Conservation (phyloP, 2,329 filamentous ascomycete species). For the Apiospora koreana region DNA sequence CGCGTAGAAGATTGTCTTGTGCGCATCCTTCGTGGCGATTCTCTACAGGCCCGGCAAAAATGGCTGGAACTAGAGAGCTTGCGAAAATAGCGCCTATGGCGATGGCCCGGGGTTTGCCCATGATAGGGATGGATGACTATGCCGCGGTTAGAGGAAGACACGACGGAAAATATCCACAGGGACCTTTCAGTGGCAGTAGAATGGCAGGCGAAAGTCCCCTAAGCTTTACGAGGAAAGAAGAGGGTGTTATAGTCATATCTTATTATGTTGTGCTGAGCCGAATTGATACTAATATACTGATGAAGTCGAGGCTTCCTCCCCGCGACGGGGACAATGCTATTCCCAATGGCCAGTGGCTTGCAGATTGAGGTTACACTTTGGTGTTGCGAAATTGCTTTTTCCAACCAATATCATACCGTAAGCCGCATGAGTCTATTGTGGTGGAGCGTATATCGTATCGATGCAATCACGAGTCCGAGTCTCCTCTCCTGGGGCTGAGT, state of each 20-base stretch:
- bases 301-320: background rate
- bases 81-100: background rate
- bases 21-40: background rate
- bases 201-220: background rate
- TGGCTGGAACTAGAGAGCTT: background rate
- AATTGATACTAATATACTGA: background rate
- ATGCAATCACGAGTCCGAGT: background rate
- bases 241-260: background rate
- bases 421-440: background rate
- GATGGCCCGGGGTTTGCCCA: background rate
- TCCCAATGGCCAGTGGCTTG: background rate
- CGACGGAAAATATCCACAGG: background rate
- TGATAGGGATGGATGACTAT: background rate
- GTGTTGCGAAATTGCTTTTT: background rate
- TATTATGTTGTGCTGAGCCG: background rate
- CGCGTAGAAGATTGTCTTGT: slow-evolving; percentile 6
- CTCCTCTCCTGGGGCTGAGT: background rate
- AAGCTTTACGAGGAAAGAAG: background rate
- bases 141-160: background rate
- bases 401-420: background rate
- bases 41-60: background rate
- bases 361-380: background rate
- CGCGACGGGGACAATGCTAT: background rate
- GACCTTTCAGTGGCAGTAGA: background rate
- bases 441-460: background rate